phyloP scores from a whole-genome alignment of 129 eudicot species.

The Chrysanthemum seticuspe region DNA sequence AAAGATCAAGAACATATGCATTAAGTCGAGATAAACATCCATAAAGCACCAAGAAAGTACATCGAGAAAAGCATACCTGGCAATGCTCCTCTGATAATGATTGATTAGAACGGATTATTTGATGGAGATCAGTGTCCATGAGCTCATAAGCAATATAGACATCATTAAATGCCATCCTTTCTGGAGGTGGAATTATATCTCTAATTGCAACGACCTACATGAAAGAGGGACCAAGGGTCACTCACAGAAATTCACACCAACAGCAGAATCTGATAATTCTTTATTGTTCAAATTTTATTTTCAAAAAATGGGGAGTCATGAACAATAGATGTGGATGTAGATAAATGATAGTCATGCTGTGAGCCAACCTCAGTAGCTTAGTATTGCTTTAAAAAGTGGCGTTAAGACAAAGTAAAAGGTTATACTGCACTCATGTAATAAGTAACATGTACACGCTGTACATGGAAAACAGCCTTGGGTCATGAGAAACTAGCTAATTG shows the following conservation, averaged over 20 bases:
- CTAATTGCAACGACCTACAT: slow-evolving; percentile 82
- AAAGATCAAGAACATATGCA: slow-evolving; percentile 2
- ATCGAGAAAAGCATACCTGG: slow-evolving; percentile 58
- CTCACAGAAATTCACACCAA: slow-evolving; percentile 17
- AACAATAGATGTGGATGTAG: slow-evolving; percentile 4
- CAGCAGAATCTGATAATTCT: slow-evolving; percentile 5
- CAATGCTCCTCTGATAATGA: slow-evolving; percentile 80
- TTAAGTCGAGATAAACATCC: slow-evolving; percentile 13
- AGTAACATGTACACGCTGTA: background rate
- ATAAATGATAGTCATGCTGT: slow-evolving; percentile 13
- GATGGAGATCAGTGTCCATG: slow-evolving; percentile 95
- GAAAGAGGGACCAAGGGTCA: slow-evolving; percentile 17
- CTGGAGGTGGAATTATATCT: slow-evolving; percentile 85
- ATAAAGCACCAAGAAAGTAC: slow-evolving; percentile 10
- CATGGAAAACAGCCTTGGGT: background rate
- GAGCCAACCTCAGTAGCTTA: too few relatives aligned
- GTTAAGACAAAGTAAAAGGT: background rate
- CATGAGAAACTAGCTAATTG: slow-evolving; percentile 9
- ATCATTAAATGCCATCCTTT: slow-evolving; percentile 63
- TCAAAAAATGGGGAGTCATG: background rate
- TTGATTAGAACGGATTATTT: slow-evolving; percentile 83
- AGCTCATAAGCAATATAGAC: slow-evolving; percentile 89
- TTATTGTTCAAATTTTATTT: slow-evolving; percentile 9
- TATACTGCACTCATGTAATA: slow-evolving; percentile 1
- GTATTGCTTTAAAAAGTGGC: too few relatives aligned